Evolutionary conservation across 176 grass and related monocot species (phyloP), one percentile per base, ranked within the genome.

Genomic region (Coix lacrymajobi): DNA sequence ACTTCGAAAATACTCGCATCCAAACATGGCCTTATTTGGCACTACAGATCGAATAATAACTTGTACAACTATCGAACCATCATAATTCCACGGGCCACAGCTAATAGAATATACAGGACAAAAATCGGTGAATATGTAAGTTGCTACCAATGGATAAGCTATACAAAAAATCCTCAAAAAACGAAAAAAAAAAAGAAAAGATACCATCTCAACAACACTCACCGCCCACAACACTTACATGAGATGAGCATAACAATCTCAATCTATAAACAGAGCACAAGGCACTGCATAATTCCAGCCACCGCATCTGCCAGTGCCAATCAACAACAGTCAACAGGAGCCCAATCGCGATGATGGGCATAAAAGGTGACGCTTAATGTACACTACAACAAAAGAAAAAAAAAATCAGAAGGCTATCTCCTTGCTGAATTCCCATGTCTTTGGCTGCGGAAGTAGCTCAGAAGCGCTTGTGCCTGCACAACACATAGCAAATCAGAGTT

Each of bases 371-470:
- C 16, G 12, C 76, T 89, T 80, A 79, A 90, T 83, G 67, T 86
- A 90, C 79, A 90, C 58, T 72, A 63, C n/a, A 82, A 74, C 78
- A 86, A 49, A 51, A 24, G 54, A 10, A 3, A 10, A n/a, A 17
- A 61, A 82, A 57, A n/a, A 20, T 61, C 32, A 51, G 14, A 48
- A 73, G 83, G 74, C 71, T 79, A 90, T 86, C 88, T 87, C 89
- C 88, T 91, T 49, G 86, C 85, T 15, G 90, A 60, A 83, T 81
- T 90, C 60, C 94, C 89, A 73, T 92, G 93, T 85, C 97, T 92
- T 73, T 97, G 95, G 78, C 89, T 97, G n/a, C 90, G 88, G 88
- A 97, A 97, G 82, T 94, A 94, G 84, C 95, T 94, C 29, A 97
- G 92, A 85, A 97, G 95, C 83, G 88, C 86, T 68, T 94, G 95